Conservation (phyloP, 306 rosid species). For the Prunus persica region DNA sequence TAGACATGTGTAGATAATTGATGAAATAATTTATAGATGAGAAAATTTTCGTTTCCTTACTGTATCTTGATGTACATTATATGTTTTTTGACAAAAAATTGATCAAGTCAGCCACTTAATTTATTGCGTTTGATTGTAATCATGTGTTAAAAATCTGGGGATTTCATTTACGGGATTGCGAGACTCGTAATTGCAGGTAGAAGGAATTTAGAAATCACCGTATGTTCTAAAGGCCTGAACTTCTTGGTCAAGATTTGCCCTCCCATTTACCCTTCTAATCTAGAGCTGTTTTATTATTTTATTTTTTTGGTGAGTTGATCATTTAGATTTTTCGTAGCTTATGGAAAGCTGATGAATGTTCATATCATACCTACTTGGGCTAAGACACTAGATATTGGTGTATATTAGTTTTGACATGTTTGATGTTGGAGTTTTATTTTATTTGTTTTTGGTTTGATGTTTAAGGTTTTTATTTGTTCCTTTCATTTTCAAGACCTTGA, state of each 20-base stretch:
- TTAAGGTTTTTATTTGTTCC: background rate
- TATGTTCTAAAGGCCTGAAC: background rate
- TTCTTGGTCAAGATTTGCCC: background rate
- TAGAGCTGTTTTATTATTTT: background rate
- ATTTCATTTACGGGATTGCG: background rate
- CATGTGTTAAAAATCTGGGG: background rate
- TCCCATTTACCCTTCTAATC: background rate
- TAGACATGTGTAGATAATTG: conserved; percentile 22
- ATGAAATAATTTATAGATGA: conserved; percentile 16
- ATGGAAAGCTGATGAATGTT: no score
- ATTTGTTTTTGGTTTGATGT: no score
- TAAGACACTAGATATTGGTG: background rate
- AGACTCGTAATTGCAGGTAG: background rate
- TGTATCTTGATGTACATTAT: background rate
- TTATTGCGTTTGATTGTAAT: background rate
- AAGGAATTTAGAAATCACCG: background rate
- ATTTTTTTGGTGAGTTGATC: background rate
- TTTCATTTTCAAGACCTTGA: background rate
- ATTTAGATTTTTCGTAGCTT: background rate
- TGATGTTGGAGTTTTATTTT: background rate
- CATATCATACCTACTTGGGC: no score
- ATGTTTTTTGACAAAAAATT: background rate
- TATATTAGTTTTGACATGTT: background rate
- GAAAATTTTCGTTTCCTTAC: background rate
- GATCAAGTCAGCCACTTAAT: background rate